Conservation (phyloP, 768 basidiomycete genomes). For the Tulasnella sp. region DNA sequence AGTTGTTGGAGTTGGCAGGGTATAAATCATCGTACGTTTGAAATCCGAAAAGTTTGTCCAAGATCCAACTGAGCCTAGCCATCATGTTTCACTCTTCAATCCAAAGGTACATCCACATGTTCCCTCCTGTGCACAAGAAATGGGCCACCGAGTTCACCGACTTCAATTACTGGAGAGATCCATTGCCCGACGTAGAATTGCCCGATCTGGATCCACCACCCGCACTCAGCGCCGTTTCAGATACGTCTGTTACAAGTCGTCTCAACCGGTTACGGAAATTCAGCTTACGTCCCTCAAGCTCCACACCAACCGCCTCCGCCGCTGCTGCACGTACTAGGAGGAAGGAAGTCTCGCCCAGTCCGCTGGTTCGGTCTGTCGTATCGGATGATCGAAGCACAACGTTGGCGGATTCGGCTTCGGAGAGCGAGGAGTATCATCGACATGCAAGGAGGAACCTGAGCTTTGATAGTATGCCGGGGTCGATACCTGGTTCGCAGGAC, state of each 20-base stretch:
- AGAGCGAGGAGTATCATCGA: constrained; percentile 40
- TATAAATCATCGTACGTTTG: background rate
- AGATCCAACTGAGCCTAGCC: too few species aligned
- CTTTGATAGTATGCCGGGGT: constrained; percentile 83
- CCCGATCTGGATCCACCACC: constrained; percentile 82
- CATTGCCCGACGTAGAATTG: constrained; percentile 69
- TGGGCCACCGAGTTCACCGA: constrained; percentile 90
- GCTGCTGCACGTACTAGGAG: constrained; percentile 26
- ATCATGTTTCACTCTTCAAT: background rate
- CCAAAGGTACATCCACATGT: constrained; percentile 91
- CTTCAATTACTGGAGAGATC: constrained; percentile 91
- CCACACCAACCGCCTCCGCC: constrained; percentile 36
- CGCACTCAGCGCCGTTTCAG: constrained; percentile 88
- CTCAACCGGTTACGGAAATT: constrained; percentile 32
- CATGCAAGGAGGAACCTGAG: constrained; percentile 45
- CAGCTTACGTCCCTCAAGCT: constrained; percentile 12
- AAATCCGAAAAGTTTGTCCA: too few species aligned
- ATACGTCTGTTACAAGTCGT: constrained; percentile 50
- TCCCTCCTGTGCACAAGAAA: constrained; percentile 90
- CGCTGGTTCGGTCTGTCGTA: background rate
- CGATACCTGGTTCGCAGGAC: constrained; percentile 46
- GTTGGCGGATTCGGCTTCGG: constrained; percentile 30
- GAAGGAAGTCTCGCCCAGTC: constrained; percentile 13
- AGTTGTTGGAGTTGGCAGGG: background rate
- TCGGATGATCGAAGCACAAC: constrained; percentile 22